Evolutionary conservation across 2,329 filamentous ascomycete species (phyloP), one percentile per base, ranked within the genome.

Genomic region (Cordyceps cicadae): DNA sequence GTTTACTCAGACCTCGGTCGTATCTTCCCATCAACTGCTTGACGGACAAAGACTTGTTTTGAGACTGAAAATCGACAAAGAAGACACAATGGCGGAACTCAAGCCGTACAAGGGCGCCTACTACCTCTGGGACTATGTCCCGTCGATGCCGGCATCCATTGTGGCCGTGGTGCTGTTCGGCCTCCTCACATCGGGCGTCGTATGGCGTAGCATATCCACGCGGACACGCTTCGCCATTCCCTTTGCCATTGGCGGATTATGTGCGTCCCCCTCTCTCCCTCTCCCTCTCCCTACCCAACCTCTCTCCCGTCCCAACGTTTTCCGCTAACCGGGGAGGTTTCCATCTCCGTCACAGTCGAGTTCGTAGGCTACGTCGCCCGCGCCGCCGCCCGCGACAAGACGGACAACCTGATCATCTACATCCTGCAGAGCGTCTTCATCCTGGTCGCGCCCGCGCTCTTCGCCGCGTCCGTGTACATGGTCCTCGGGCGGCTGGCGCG

Each of bases 381-480:
- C 15, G 69, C 68, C 12, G 64, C 67, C 2, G 70, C 67, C 32
- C 64, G 63, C 61, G 68, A 64, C 62, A 63, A 62, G 59, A 77
- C 67, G 14, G 69, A 67, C 52, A 58, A 66, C 17, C 65, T 77
- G 46, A 61, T 65, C 0, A 73, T 74, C 3, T 81, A 72, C 65
- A 66, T 78, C 50, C 66, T 77, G 46, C 77, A 82, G 64, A 69
- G 66, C 51, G 67, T 77, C 26, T 67, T 78, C 43, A 71, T 81
- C 53, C 71, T 81, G 41, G 67, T 81, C n/a, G 76, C 77, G 1
- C 79, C 79, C 0, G 73, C 74, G 14, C 70, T 81, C 50, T 79
- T 77, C 67, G 77, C 79, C 29, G 79, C 79, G 3, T 74, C 77
- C 9, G 75, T 81, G 46, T 81, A 81, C 72, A 81, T 81, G 78